A percentile compares a stretch with the other conserved stretches of the same genome.
These are phyloP conservation scores for Xenoacremonium recifei DNA, from an alignment of 2,329 filamentous ascomycete genomes.

Conservation along the genomic window DNA sequence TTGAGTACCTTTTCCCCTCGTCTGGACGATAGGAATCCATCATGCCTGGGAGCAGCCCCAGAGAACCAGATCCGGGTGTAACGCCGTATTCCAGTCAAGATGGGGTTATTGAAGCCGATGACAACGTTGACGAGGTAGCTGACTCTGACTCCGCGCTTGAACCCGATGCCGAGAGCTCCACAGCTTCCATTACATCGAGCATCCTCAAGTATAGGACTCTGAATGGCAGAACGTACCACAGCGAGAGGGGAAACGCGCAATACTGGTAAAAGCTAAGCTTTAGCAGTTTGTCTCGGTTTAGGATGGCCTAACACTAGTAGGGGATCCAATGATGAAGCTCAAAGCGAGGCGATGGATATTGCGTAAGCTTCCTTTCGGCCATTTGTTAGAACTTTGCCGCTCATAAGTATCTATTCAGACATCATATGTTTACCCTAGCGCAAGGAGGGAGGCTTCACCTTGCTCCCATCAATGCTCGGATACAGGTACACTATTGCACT, in stretches of 20 bases:
- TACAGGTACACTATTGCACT: no score
- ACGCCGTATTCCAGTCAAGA: no score
- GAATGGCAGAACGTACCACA: slow-evolving; percentile 4
- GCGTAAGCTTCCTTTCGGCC: no score
- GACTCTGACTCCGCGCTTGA: not conserved
- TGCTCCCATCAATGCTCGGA: not conserved
- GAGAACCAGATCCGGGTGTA: no score
- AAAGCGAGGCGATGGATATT: not conserved
- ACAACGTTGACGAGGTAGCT: not conserved
- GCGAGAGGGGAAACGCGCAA: slow-evolving; percentile 1
- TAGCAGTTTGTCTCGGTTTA: no score
- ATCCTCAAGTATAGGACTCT: slow-evolving; percentile 5
- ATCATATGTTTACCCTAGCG: not conserved
- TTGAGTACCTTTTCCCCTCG: no score
- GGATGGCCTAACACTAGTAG: not conserved
- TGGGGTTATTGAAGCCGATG: no score
- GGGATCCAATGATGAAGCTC: not conserved
- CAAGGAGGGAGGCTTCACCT: not conserved
- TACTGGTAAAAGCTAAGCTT: not conserved
- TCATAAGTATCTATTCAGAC: not conserved
- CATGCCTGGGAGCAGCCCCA: no score
- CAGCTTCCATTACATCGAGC: slow-evolving; percentile 2
- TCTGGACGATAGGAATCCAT: no score
- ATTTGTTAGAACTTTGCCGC: no score
- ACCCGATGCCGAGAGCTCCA: not conserved